Evolutionary conservation across 2,329 filamentous ascomycete genomes (phyloP), one percentile per base, ranked within the genome.

Genomic region (Phaeosphaeria sp.): DNA sequence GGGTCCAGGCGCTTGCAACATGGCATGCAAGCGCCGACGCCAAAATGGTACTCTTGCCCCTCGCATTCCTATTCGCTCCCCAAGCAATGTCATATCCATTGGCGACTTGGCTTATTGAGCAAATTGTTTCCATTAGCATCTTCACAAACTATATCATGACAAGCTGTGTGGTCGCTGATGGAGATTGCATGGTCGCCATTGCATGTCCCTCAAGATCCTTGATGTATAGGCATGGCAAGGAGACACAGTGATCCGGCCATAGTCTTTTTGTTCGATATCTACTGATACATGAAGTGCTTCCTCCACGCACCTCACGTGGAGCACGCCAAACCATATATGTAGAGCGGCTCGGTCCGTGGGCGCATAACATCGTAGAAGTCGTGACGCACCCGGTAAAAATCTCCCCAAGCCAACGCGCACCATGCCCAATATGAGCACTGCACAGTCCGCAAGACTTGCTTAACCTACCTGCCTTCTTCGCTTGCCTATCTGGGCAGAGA

Each of bases 401-500:
- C 5, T 25, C 6, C 22, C 21, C 44, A 25, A n/a, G 22, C 7
- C 21, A 46, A 46, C 13, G 15, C 15, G 20, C 44, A 64, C 56
- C 62, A 59, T 55, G 44, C n/a, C 30, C 50, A 39, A 46, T 41
- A 51, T 62, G 56, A 67, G 64, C 54, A 62, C 62, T 58, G 62
- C 68, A 50, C 66, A 67, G 56, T 54, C 52, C 43, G 50, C 50
- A 50, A 50, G 11, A 61, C 50, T 42, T 51, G 46, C 55, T 85
- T 93, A 96, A 80, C 85, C 90, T 80, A 92, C 87, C 84, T 93
- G 90, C 87, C 96, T 96, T 86, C 89, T 95, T 87, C 95, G 90
- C 90, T 97, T 97, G 79, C 95, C 95, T 80, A 99, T 91, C 83
- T 98, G 95, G 80, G 95, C 95, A 75, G 93, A 96, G 93, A 99